A percentile compares a stretch with the other conserved stretches of the same genome.
phyloP scores from a whole-genome alignment of 2,329 filamentous ascomycete species.

The Colletotrichum liaoningense region DNA sequence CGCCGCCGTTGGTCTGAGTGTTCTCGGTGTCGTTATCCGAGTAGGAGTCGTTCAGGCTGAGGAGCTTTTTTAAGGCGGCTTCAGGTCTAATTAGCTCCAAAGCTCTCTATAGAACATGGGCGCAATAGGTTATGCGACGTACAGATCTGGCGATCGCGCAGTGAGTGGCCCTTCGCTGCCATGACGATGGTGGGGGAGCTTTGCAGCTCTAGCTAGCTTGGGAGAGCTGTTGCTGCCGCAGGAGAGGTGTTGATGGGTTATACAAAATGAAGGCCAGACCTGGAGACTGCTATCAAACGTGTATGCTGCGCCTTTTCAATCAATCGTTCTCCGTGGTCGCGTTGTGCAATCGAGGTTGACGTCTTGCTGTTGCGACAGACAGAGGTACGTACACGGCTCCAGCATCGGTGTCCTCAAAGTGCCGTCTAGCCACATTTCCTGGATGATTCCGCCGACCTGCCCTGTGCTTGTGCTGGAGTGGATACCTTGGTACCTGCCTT shows the following conservation, averaged over 20 bases:
- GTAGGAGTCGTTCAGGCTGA: constrained; percentile 89
- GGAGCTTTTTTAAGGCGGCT: constrained; percentile 95
- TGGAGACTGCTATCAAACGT: neutral
- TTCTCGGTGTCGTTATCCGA: constrained; percentile 72
- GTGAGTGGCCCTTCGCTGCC: constrained; percentile 58
- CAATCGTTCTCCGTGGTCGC: constrained; percentile 2
- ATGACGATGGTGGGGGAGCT: constrained; percentile 46
- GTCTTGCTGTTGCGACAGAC: constrained; percentile 18
- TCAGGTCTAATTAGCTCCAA: neutral
- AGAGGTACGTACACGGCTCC: constrained; percentile 33
- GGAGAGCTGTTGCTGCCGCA: neutral
- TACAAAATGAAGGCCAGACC: constrained; percentile 9
- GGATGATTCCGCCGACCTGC: constrained; percentile 19
- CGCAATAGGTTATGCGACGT: constrained; percentile 32
- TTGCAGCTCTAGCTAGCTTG: constrained; percentile 35
- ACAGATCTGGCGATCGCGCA: constrained; percentile 65
- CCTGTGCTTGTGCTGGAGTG: constrained; percentile 17
- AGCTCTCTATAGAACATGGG: neutral
- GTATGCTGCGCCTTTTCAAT: constrained; percentile 13
- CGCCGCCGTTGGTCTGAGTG: constrained; percentile 69
- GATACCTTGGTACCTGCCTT: neutral
- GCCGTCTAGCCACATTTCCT: constrained; percentile 35
- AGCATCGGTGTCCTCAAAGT: constrained; percentile 36
- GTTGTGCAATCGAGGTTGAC: constrained; percentile 16
- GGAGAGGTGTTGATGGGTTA: neutral